Percentiles rank a stretch among this genome's conserved stretches.
These are phyloP conservation scores for Allodekkera sacchari DNA, from an alignment of 805 yeast species.

Conservation along the genomic window DNA sequence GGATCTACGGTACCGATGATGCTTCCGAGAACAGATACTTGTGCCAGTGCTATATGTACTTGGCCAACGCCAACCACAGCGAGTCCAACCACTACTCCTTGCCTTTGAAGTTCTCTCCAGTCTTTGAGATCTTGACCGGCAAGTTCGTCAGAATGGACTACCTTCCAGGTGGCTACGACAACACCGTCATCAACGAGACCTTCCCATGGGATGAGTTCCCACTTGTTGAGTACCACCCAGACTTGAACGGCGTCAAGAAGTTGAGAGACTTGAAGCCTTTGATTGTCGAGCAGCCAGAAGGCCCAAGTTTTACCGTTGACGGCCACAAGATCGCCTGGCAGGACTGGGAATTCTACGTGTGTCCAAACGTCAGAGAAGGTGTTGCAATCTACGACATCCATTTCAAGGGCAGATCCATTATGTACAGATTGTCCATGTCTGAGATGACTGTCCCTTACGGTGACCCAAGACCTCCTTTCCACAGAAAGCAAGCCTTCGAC, in stretches of 20 bases:
- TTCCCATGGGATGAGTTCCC: slow-evolving; percentile 52
- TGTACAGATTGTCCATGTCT: slow-evolving; percentile 64
- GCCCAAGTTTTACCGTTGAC: slow-evolving; percentile 56
- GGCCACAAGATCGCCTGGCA: slow-evolving; percentile 68
- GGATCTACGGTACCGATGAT: slow-evolving; percentile 80
- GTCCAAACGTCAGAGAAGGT: slow-evolving; percentile 71
- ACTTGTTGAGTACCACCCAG: slow-evolving; percentile 68
- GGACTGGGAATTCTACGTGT: slow-evolving; percentile 73
- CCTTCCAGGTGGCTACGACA: slow-evolving; percentile 72
- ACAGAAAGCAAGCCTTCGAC: slow-evolving; percentile 82
- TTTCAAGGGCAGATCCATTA: slow-evolving; percentile 69
- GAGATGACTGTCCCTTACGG: slow-evolving; percentile 90
- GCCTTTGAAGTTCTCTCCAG: slow-evolving; percentile 69
- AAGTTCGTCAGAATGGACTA: slow-evolving; percentile 65
- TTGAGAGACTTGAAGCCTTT: slow-evolving; percentile 61
- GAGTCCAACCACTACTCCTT: slow-evolving; percentile 71
- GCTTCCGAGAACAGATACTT: slow-evolving; percentile 50
- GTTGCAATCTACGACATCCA: slow-evolving; percentile 62
- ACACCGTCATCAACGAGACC: slow-evolving; percentile 39
- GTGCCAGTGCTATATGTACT: slow-evolving; percentile 69
- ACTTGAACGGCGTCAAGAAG: slow-evolving; percentile 43
- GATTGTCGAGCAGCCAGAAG: slow-evolving; percentile 67
- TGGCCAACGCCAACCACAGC: slow-evolving; percentile 54
- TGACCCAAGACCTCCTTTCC: slow-evolving; percentile 77
- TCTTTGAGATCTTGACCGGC: slow-evolving; percentile 51